These are phyloP conservation scores for Ilyonectria destructans DNA, from an alignment of 2,329 filamentous ascomycete genomes.

Conservation along the genomic window DNA sequence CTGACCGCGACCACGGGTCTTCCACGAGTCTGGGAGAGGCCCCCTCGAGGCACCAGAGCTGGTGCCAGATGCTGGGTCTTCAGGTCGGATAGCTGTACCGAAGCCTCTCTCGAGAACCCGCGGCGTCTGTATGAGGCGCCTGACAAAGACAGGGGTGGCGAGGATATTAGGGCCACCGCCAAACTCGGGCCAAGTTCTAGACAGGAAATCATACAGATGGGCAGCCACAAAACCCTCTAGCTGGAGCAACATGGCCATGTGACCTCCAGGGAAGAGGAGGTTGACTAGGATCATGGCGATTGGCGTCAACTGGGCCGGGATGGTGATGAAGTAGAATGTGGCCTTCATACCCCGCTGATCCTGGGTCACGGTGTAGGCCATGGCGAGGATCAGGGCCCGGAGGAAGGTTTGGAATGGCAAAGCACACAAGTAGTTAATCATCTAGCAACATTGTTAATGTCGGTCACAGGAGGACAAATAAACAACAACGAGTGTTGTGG, in stretches of 20 bases:
- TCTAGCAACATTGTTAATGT: constrained; percentile 49
- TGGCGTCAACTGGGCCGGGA: constrained; percentile 87
- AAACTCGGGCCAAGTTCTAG: constrained; percentile 89
- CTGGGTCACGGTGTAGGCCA: constrained; percentile 88
- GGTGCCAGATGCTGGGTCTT: constrained; percentile 54
- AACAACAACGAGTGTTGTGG: constrained; percentile 36
- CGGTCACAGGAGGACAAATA: constrained; percentile 17
- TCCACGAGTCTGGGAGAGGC: constrained; percentile 76
- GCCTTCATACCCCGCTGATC: constrained; percentile 85
- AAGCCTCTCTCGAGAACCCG: constrained; percentile 39
- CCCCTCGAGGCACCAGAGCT: constrained; percentile 62
- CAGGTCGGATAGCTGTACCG: constrained; percentile 73
- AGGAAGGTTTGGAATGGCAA: constrained; percentile 64
- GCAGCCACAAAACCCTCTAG: constrained; percentile 87
- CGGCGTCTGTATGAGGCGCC: constrained; percentile 72
- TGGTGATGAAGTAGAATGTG: constrained; percentile 86
- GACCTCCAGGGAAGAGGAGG: constrained; percentile 76
- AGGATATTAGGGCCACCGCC: constrained; percentile 87
- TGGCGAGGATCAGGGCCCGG: constrained; percentile 81
- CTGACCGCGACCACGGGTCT: constrained; percentile 73
- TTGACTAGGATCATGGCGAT: constrained; percentile 84
- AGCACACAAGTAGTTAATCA: constrained; percentile 53
- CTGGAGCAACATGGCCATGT: constrained; percentile 72
- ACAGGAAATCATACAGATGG: constrained; percentile 92
- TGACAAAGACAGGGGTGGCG: constrained; percentile 81